Evolutionary conservation across 2,329 filamentous ascomycete species (phyloP), one percentile per base, ranked within the genome.

Genomic region (Corniculantispora saksenae): DNA sequence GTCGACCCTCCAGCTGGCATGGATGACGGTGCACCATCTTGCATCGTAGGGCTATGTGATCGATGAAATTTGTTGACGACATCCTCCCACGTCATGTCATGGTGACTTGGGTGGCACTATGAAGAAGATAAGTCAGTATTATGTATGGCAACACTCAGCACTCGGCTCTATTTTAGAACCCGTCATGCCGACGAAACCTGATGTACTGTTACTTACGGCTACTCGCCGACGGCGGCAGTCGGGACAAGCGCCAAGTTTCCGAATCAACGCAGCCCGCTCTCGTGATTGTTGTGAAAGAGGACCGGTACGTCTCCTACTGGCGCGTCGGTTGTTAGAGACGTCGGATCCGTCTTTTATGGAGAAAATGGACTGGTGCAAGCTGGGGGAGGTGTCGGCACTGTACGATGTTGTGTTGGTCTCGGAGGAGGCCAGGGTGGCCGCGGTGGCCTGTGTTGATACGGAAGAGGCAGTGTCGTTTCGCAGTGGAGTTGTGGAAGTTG

Each of bases 1-100:
- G 84, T 76, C 19, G 79, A 80, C 40, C 79, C 77, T 65, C 77
- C 81, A 58, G 76, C 74, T 40, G 79, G 72, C 21, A 77, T 67
- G 23, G 77, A 76, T 2, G 63, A 55, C 38, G 81, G 79, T 35
- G 80, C 78, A 53, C 84, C 81, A 27, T 85, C 83, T 66, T 82
- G 82, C 55, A 84, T 77, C 32, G 74, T 76, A 38, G 84, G 83
- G 69, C 84, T 86, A 64, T 83, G 80, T 48, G 82, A 81, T 65
- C 81, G 80, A 74, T 80, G 76, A 63, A 85, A 87, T 69, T 86
- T 86, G 70, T 76, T 78, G 55, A 83, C 78, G 19, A 85, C 82
- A 67, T 87, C 84, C 72, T 86, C 84, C 84, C 85, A 88, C 13
- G 83, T 86, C 83, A 86, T 84, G 68, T 83, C 83, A 68, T 86